A percentile compares a stretch with the other conserved stretches of the same genome.
phyloP scores from a whole-genome alignment of 2,329 filamentous ascomycete genomes.

The Botrytis cinerea region DNA sequence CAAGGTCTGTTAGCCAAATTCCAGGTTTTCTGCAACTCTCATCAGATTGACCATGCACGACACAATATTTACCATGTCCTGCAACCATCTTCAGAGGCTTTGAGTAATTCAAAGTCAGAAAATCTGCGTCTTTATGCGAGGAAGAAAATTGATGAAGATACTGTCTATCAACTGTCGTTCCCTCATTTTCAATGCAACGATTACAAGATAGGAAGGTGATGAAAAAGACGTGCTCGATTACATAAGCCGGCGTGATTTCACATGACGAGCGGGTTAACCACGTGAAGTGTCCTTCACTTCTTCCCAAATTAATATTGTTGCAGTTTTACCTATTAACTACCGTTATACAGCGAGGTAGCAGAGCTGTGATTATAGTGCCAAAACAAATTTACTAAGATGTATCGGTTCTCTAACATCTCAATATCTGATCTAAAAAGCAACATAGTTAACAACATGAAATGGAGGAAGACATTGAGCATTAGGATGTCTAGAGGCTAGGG shows the following conservation, averaged over 20 bases:
- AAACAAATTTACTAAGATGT: not conserved
- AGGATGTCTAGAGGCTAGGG: not conserved
- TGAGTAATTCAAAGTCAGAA: not conserved
- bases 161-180: not conserved
- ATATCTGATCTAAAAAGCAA: not conserved
- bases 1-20: not conserved
- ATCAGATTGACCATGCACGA: not conserved
- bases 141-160: not conserved
- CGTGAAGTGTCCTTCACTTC: not conserved
- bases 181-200: not conserved
- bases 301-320: not conserved
- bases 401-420: not conserved
- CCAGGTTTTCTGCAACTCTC: not conserved
- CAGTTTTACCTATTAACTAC: not conserved
- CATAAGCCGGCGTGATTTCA: constrained; percentile 8
- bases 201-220: constrained; percentile 12
- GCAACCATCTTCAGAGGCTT: not conserved
- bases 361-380: not conserved
- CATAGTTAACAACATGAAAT: not conserved
- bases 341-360: not conserved
- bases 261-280: not conserved
- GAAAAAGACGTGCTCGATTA: constrained; percentile 4
- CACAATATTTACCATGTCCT: not conserved
- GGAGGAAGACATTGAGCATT: not conserved
- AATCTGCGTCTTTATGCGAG: not conserved